These are phyloP conservation scores for Raddia guianensis DNA, from an alignment of 176 grass and related monocot genomes.

Conservation along the genomic window DNA sequence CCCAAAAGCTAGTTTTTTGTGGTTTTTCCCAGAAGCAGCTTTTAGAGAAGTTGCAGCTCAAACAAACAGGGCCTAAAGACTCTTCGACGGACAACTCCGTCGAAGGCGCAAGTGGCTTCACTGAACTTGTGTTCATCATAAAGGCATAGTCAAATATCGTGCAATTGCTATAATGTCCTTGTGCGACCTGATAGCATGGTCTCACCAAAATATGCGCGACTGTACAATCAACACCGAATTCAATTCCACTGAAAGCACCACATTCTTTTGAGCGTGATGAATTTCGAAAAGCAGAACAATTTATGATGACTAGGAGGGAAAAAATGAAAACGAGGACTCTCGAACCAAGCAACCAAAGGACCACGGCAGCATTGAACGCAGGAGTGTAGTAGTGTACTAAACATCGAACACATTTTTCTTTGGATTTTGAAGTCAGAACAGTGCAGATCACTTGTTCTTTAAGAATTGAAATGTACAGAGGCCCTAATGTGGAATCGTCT, in stretches of 20 bases:
- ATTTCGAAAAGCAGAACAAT: neutral
- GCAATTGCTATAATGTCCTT: neutral
- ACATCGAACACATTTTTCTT: neutral
- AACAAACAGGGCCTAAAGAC: too few species aligned
- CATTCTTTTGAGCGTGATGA: neutral
- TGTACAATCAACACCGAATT: neutral
- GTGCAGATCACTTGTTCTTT: neutral
- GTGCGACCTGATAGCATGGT: neutral
- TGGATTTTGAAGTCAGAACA: neutral
- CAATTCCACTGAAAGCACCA: neutral
- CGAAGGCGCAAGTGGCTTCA: neutral
- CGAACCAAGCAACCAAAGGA: neutral
- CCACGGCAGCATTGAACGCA: neutral
- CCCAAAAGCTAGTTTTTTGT: too few species aligned
- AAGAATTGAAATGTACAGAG: neutral
- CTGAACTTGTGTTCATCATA: neutral
- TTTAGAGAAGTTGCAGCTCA: too few species aligned
- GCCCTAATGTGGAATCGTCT: neutral
- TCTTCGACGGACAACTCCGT: neutral
- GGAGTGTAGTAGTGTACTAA: neutral
- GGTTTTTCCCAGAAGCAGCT: too few species aligned
- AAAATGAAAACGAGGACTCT: neutral
- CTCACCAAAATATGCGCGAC: conserved; percentile 10
- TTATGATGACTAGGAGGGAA: neutral
- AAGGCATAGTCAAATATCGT: neutral